Evolutionary conservation across 129 eudicot species (phyloP).

Genomic region (Oenanthe sinensis): DNA sequence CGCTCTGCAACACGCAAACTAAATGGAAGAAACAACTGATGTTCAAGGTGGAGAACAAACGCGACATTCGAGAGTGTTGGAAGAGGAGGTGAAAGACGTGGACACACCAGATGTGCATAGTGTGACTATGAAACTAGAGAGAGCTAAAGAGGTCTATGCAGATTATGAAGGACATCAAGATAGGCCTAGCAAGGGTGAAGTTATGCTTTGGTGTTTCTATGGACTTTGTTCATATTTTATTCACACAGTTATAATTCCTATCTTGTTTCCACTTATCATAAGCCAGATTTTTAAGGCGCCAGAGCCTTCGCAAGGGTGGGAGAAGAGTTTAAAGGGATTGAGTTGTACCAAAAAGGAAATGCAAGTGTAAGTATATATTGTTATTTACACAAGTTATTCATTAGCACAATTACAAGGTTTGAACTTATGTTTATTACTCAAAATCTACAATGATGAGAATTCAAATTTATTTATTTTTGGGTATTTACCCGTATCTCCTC

Average conservation of each 20-base stretch:
- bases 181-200: slow-evolving; percentile 58
- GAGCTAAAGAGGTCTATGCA: slow-evolving; percentile 38
- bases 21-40: slow-evolving; percentile 8
- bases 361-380: slow-evolving; percentile 41
- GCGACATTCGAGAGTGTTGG: slow-evolving; percentile 19
- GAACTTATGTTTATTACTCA: background rate
- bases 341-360: slow-evolving; percentile 44
- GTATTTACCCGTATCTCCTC: background rate
- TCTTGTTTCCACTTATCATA: slow-evolving; percentile 71
- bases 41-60: slow-evolving; percentile 6
- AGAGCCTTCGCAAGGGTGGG: slow-evolving; percentile 51
- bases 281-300: slow-evolving; percentile 48
- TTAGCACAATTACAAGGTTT: background rate
- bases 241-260: slow-evolving; percentile 67
- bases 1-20: background rate
- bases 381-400: background rate
- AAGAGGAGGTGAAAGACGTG: slow-evolving; percentile 22
- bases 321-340: slow-evolving; percentile 34
- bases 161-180: slow-evolving; percentile 38
- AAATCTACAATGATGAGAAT: background rate
- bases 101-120: slow-evolving; percentile 21
- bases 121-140: slow-evolving; percentile 38
- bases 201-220: slow-evolving; percentile 59
- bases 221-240: slow-evolving; percentile 69
- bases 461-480: no score